phyloP scores from a whole-genome alignment of 257 asterid species.

The Anisodus acutangulus region DNA sequence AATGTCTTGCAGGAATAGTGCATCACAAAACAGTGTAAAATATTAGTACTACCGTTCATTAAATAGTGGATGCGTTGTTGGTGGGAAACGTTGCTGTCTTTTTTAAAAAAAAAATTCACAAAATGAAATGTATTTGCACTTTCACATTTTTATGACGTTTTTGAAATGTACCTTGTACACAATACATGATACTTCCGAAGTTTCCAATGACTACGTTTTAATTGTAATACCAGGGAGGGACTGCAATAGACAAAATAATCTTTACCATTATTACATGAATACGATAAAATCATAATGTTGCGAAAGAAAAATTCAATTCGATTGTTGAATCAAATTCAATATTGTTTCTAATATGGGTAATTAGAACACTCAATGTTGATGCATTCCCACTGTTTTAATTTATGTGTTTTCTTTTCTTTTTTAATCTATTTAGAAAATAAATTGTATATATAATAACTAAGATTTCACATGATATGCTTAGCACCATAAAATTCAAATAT shows the following conservation, averaged over 20 bases:
- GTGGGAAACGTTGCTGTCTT: background rate
- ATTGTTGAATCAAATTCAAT: background rate
- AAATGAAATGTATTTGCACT: background rate
- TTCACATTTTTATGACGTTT: background rate
- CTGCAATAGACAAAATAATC: background rate
- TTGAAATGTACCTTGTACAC: background rate
- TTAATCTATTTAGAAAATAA: background rate
- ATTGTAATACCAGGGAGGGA: background rate
- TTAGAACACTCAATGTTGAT: background rate
- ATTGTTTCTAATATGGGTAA: background rate
- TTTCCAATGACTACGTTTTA: no score
- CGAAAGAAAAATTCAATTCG: background rate
- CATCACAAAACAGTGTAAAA: background rate
- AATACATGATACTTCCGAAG: no score
- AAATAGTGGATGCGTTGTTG: slow-evolving; percentile 13
- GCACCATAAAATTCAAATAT: no score
- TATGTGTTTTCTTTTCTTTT: background rate
- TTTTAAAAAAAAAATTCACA: background rate
- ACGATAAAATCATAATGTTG: background rate
- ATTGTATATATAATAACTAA: background rate
- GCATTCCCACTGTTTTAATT: background rate
- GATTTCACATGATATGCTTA: no score
- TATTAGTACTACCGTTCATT: slow-evolving; percentile 7
- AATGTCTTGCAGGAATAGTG: slow-evolving; percentile 3
- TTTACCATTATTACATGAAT: no score